These are phyloP conservation scores for Scheffersomyces stambukii DNA, from an alignment of 1,139 yeast species.

Conservation along the genomic window DNA sequence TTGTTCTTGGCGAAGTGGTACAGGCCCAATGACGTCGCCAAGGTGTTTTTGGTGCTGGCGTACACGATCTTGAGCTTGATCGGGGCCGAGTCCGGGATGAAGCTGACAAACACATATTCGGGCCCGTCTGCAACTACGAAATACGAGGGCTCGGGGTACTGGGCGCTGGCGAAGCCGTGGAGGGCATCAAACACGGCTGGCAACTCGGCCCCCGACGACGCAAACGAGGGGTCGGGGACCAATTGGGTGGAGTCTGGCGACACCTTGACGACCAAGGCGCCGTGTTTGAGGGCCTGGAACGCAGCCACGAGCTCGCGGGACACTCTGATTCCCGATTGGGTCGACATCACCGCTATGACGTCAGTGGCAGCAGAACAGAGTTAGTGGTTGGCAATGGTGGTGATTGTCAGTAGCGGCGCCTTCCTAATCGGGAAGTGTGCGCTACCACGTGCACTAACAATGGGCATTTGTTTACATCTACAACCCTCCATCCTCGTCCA, in stretches of 20 bases:
- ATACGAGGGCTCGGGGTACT: slow-evolving; percentile 56
- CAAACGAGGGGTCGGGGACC: slow-evolving; percentile 33
- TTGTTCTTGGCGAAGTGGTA: slow-evolving; percentile 52
- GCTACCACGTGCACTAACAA: not conserved
- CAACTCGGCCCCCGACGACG: slow-evolving; percentile 19
- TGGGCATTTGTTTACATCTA: too few species aligned
- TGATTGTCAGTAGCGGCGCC: not conserved
- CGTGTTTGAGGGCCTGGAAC: slow-evolving; percentile 20
- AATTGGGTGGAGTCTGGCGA: slow-evolving; percentile 46
- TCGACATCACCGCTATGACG: slow-evolving; percentile 44
- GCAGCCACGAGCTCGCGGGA: slow-evolving; percentile 37
- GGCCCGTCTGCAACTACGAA: slow-evolving; percentile 38
- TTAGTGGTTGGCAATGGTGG: not conserved
- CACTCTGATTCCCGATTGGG: slow-evolving; percentile 66
- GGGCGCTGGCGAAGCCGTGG: slow-evolving; percentile 22
- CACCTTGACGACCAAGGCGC: slow-evolving; percentile 35
- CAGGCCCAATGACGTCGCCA: slow-evolving; percentile 68
- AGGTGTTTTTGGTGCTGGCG: slow-evolving; percentile 81
- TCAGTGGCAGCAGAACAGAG: not conserved
- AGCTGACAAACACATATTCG: slow-evolving; percentile 61
- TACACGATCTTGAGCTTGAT: slow-evolving; percentile 88
- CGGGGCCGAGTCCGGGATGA: slow-evolving; percentile 82
- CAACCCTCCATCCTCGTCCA: slow-evolving; percentile 1
- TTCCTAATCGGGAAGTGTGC: too few species aligned
- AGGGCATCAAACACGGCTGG: slow-evolving; percentile 34